A percentile compares a stretch with the other conserved stretches of the same genome.
These are phyloP conservation scores for Sporisorium reilianum DNA, from an alignment of 1,284 basidiomycete species.

Conservation along the genomic window DNA sequence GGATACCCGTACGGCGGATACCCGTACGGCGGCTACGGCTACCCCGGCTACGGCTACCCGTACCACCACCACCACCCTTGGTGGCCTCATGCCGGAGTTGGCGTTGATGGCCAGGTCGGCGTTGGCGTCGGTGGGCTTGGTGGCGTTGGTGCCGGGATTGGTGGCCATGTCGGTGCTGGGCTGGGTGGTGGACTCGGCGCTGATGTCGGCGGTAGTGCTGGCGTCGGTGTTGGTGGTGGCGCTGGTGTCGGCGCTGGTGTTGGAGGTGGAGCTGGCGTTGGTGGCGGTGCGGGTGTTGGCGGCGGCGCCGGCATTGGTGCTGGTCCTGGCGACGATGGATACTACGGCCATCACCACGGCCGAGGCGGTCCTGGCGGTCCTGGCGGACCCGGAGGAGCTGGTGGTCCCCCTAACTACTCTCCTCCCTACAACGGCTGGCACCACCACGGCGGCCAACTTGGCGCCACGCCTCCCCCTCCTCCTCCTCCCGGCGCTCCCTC, in stretches of 20 bases:
- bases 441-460: neutral
- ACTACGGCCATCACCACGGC: neutral
- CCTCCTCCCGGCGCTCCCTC: neutral
- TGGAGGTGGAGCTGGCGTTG: neutral
- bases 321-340: neutral
- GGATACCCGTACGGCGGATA: conserved; percentile 5
- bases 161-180: neutral
- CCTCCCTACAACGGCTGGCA: neutral
- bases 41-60: conserved; percentile 2
- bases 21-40: neutral
- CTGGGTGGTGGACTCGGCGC: neutral
- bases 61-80: too few species aligned
- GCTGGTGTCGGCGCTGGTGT: neutral
- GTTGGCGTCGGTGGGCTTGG: neutral
- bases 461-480: neutral
- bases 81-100: neutral
- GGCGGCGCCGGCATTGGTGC: neutral
- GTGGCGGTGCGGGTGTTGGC: neutral
- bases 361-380: conserved; percentile 8
- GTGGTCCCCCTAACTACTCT: conserved; percentile 1
- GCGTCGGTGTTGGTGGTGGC: neutral
- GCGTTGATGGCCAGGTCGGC: neutral
- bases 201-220: neutral
- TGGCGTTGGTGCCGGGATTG: neutral
- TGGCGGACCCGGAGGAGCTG: conserved; percentile 9